Base-by-base conservation (phyloP, 306 rosid genomes). In the Vigna nakashimae region DNA sequence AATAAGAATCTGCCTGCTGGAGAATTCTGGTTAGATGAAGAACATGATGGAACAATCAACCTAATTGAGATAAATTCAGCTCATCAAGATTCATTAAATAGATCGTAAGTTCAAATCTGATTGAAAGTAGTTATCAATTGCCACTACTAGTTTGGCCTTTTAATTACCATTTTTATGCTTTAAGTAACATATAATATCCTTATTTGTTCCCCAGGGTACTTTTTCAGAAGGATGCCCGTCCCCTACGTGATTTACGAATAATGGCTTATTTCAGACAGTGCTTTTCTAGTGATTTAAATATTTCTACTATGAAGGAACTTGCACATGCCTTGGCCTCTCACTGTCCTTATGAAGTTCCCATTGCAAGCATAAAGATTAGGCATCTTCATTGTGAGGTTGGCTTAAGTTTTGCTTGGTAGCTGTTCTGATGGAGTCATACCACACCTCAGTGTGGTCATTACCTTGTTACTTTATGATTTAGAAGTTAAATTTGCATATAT, bases 241-340 rank as follows among this genome's bases (percentile, higher is more conserved):
- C 84, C 16, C 69, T 92, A 82, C 87, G 92, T 52, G 98, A 95
- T 86, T 56, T 86, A 52, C 82, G 93, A 51, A 82, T 95, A 80
- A 87, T 89, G 91, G 95, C 91, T 74, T 95, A 91, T 89, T 95
- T 95, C 83, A 91, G 89, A 76, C 98, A 88, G 87, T 92, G 97
- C 86, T 84, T 95, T 85, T 84, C 88, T 15, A 82, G 83, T 46
- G 84, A 86, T 83, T 38, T 65, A 66, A 81, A 86, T 86, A 89
- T 92, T 86, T 83, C 88, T 81, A 89, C 93, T 0, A 87, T 92
- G 79, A 95, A 91, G 82, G 92, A 91, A 75, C 97, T 92, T 76
- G 98, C 98, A 26, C 87, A 79, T 82, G 91, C 96, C 67, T 80
- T 95, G 86, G 87, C 98, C 49, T 89, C 93, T 59, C 93, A 84